Evolutionary conservation across 345 rosid species (phyloP).

Genomic region (Rhodamnia rubescens): DNA sequence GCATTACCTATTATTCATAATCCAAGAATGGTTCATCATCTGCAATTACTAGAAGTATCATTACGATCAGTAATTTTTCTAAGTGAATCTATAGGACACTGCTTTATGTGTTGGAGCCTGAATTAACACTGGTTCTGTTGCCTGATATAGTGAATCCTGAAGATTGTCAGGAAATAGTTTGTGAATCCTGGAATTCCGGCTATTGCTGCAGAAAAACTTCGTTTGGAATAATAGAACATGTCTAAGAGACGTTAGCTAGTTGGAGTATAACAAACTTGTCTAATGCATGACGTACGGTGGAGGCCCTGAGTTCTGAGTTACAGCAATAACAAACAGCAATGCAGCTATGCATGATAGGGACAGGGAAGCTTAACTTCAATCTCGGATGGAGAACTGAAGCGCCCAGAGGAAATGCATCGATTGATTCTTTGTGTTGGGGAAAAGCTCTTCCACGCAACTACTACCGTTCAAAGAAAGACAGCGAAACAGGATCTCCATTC

Average conservation of each 20-base stretch:
- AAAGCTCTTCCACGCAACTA: background rate
- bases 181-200: background rate
- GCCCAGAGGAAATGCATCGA: rapidly evolving
- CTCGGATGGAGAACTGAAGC: rapidly evolving
- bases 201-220: rapidly evolving
- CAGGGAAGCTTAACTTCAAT: background rate
- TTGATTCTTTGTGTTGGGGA: background rate
- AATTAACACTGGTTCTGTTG: background rate
- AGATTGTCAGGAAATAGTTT: background rate
- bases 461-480: background rate
- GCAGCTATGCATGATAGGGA: background rate
- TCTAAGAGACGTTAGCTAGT: background rate
- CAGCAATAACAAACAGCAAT: background rate
- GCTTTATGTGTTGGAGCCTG: background rate
- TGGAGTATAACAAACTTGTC: background rate
- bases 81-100: background rate
- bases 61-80: background rate
- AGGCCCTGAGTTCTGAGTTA: background rate
- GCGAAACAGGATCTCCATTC: background rate
- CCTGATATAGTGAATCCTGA: background rate
- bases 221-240: background rate
- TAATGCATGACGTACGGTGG: background rate
- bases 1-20: background rate
- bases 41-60: background rate
- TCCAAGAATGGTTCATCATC: background rate